Evolutionary conservation across 148 eudicot genomes (phyloP).

Genomic region (Agrostemma githago): DNA sequence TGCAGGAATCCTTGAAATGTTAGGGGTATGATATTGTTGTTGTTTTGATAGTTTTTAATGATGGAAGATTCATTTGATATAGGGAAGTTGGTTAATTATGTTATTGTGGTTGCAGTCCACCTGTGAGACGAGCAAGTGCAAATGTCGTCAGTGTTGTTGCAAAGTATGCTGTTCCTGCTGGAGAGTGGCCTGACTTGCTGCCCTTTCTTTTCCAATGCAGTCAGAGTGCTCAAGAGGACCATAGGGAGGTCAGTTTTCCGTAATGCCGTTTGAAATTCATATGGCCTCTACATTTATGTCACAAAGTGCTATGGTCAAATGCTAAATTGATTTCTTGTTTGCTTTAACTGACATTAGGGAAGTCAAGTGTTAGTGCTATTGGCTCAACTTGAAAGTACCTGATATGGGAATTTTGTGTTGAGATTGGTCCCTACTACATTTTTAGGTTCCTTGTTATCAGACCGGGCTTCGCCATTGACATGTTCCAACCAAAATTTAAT

Average conservation of each 20-base stretch:
- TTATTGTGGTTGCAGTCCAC: slow-evolving; percentile 50
- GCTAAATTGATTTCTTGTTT: background rate
- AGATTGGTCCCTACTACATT: background rate
- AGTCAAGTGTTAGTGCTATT: background rate
- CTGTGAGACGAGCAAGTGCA: slow-evolving; percentile 97
- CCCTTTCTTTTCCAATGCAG: slow-evolving; percentile 96
- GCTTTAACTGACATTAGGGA: background rate
- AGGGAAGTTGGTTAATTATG: background rate
- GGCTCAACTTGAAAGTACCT: background rate
- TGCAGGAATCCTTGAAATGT: background rate
- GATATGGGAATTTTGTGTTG: background rate
- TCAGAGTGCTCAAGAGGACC: slow-evolving; percentile 95
- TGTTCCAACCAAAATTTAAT: background rate
- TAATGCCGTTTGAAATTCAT: background rate
- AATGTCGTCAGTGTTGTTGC: slow-evolving; percentile 91
- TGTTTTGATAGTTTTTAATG: background rate
- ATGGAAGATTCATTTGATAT: background rate
- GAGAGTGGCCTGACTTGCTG: slow-evolving; percentile 94
- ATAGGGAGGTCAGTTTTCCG: slow-evolving; percentile 49
- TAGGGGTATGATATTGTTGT: background rate
- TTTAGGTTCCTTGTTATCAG: background rate
- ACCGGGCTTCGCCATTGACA: background rate
- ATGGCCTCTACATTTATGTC: background rate
- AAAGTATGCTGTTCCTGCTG: slow-evolving; percentile 93
- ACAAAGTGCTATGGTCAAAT: too few species aligned